Evolutionary conservation across 768 basidiomycete species (phyloP).

Genomic region (Rossbeevera mucosa): DNA sequence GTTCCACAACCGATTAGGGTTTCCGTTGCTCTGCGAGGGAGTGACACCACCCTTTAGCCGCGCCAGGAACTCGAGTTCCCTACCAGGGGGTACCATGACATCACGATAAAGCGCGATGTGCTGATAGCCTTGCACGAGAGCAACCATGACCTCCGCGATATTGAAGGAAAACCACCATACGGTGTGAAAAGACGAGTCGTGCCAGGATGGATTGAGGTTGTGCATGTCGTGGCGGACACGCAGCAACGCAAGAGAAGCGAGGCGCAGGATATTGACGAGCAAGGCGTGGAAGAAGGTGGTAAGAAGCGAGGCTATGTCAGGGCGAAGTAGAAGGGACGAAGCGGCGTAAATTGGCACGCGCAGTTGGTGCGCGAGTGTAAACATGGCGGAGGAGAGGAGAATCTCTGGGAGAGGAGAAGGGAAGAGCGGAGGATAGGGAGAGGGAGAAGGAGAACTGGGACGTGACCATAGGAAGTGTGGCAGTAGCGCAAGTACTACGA

Average conservation of each 20-base stretch:
- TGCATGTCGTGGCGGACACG: constrained; percentile 43
- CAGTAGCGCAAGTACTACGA: constrained; percentile 46
- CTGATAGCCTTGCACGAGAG: constrained; percentile 67
- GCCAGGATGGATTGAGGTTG: constrained; percentile 46
- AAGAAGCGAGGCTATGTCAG: constrained; percentile 31
- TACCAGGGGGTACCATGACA: constrained; percentile 50
- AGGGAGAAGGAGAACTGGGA: constrained; percentile 33
- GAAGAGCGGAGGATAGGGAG: constrained; percentile 46
- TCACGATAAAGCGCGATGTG: constrained; percentile 64
- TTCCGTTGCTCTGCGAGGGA: constrained; percentile 8
- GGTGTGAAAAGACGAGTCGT: constrained; percentile 52
- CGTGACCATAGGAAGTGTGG: constrained; percentile 48
- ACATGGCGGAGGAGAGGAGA: constrained; percentile 56
- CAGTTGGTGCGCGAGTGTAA: constrained; percentile 28
- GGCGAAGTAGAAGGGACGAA: constrained; percentile 30
- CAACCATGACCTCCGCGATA: constrained; percentile 58
- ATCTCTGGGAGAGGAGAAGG: constrained; percentile 65
- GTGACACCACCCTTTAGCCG: constrained; percentile 18
- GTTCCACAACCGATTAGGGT: constrained; percentile 7
- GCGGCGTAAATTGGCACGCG: constrained; percentile 32
- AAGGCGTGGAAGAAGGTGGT: constrained; percentile 45
- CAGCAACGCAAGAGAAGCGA: constrained; percentile 50
- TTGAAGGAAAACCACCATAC: constrained; percentile 79
- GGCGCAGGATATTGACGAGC: constrained; percentile 50
- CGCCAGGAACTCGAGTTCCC: constrained; percentile 38